These are phyloP conservation scores for Turritis glabra DNA, from an alignment of 345 rosid genomes.

Conservation along the genomic window DNA sequence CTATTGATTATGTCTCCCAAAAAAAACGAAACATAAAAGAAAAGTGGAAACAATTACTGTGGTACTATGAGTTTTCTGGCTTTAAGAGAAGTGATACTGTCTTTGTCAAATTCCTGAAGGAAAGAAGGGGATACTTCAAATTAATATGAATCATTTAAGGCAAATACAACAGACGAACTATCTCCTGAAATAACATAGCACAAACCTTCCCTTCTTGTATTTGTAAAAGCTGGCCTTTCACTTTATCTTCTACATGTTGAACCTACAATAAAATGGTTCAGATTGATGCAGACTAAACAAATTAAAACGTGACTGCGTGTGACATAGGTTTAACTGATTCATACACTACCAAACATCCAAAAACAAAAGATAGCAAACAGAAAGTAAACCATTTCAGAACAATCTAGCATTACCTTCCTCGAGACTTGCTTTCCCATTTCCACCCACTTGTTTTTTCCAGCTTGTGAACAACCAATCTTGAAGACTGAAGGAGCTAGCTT, in stretches of 20 bases:
- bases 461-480: constrained; percentile 72
- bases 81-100: constrained; percentile 61
- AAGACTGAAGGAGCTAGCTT: constrained; percentile 60
- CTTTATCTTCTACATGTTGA: constrained; percentile 72
- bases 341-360: neutral
- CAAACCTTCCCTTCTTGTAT: constrained; percentile 63
- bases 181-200: neutral
- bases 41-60: constrained; percentile 49
- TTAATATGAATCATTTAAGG: neutral
- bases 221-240: constrained; percentile 55
- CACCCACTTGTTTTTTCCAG: constrained; percentile 82
- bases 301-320: neutral
- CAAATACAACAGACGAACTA: neutral
- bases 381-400: neutral
- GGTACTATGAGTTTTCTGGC: constrained; percentile 73
- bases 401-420: constrained; percentile 57
- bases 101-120: constrained; percentile 62
- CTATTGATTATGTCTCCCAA: neutral
- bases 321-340: neutral
- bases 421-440: constrained; percentile 78
- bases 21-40: neutral
- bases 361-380: neutral
- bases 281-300: neutral
- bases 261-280: constrained; percentile 46
- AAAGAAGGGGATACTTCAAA: neutral